Conservation (phyloP, 2,329 filamentous ascomycete genomes). For the Fusarium goolgardi region DNA sequence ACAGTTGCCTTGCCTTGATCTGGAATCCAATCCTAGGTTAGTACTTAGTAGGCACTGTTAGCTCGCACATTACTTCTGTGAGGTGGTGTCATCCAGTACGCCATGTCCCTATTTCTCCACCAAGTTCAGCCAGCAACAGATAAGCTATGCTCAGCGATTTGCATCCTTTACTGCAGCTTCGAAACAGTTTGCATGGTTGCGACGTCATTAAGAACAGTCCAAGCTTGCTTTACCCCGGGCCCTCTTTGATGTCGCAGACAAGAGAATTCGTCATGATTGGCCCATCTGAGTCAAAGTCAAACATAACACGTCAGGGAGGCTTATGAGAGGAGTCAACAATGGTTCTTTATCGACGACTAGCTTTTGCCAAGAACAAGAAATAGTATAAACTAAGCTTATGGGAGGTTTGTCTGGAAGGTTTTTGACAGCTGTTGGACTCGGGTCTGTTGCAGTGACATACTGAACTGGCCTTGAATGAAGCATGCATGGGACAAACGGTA, state of each 20-base stretch:
- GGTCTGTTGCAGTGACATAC: slow-evolving; percentile 5
- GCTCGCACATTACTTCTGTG: slow-evolving; percentile 30
- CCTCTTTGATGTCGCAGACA: slow-evolving; percentile 22
- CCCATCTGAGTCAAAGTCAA: slow-evolving; percentile 19
- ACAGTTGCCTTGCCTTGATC: slow-evolving; percentile 35
- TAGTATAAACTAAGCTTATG: not conserved
- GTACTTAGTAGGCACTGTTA: slow-evolving; percentile 14
- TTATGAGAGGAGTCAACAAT: slow-evolving; percentile 6
- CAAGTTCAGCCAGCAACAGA: slow-evolving; percentile 27
- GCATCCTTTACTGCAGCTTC: slow-evolving; percentile 30
- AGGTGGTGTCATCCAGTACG: slow-evolving; percentile 40
- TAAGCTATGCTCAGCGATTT: slow-evolving; percentile 26
- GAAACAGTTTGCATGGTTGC: slow-evolving; percentile 36
- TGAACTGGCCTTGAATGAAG: not conserved
- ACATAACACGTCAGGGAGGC: slow-evolving; percentile 37
- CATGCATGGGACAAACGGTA: not conserved
- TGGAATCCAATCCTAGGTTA: slow-evolving; percentile 30
- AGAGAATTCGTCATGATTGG: slow-evolving; percentile 25
- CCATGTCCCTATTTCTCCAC: slow-evolving; percentile 29
- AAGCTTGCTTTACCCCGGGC: slow-evolving; percentile 42
- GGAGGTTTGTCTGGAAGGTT: not conserved
- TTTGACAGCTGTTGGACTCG: slow-evolving; percentile 15
- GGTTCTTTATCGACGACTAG: slow-evolving; percentile 4
- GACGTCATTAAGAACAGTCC: slow-evolving; percentile 43
- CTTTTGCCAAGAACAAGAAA: slow-evolving; percentile 21